Evolutionary conservation across 805 yeast species (phyloP), one percentile per base, ranked within the genome.

Genomic region (Naumovozyma dairenensis): DNA sequence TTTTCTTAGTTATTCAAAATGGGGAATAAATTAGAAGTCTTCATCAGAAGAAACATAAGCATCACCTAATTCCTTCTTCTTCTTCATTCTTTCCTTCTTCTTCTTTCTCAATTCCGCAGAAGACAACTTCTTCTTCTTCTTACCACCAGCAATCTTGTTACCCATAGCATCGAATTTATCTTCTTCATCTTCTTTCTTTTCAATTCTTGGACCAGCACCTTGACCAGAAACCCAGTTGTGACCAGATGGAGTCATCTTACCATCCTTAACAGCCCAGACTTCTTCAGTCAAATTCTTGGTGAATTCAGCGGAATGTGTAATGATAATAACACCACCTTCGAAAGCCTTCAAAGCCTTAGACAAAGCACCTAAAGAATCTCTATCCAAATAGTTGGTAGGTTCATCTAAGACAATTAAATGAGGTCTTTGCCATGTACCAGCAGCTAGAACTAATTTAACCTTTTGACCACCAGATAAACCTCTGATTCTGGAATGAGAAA

Each of bases 51-150:
- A 89, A 54, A 86, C 96, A 67, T 92, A 93, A 68, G 92, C 97
- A 65, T 92, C 98, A 77, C 97, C 97, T 65, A 87, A 69, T 69
- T 81, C 94, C 94, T 92, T 92, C 96, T 89, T 92, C 94, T 89
- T 92, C 82, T 82, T 85, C 97, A 92, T 87, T 80, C 99, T 86
- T 75, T 92, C 98, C 94, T 92, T 92, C 96, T 92, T 92, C 96
- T 92, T 92, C 96, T 92, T 92, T 80, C 99, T 85, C 67, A 89
- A 75, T 71, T 92, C 99, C 51, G 98, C 96, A 65, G 97, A 86
- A 53, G 96, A 83, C 63, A 92, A 77, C 83, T 92, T 92, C 69
- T 76, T 74, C 80, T 82, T 87, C 93, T 92, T 92, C 82, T 86
- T 84, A 66, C 74, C 84, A 65, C 82, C 71, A 60, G 85, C 87